Base-by-base conservation (phyloP, 2,329 filamentous ascomycete species). In the Cladosporium sp. region DNA sequence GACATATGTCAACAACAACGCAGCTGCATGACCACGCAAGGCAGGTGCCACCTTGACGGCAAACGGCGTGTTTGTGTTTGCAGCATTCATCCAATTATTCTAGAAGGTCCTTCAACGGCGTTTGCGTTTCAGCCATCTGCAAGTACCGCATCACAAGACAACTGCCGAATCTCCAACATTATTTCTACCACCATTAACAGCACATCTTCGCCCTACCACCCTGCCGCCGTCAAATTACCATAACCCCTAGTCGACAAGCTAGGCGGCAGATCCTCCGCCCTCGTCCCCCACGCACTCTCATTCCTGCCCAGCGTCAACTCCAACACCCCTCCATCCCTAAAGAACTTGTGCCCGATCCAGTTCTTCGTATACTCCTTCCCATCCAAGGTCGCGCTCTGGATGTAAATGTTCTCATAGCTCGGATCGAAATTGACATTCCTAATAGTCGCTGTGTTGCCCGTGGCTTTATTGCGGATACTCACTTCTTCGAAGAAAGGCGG, bases 331-430 rank as follows among this genome's bases (percentile, higher is more conserved):
- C 76, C 76, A n/a, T 75, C 57, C 35, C 73, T 65, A 58, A 78
- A 78, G 61, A 78, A 78, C 45, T 68, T 66, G 65, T 79, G 76
- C 4, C 67, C 67, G 51, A 78, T 73, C 75, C 75, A 78, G 56
- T 74, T 78, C 66, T 69, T 75, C 1, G 68, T 74, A 50, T 76
- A 78, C 7, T 66, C 58, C 62, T 71, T 55, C 0, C 75, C 76
- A 62, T 78, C 69, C 42, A 78, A 57, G 51, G 62, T 77, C 9
- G 73, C 76, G 19, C 65, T 74, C 61, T 79, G 76, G 4, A 78
- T 72, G 54, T 75, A 78, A 3, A 78, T 73, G 28, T 71, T 73
- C 60, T 73, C 62, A 56, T 77, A 76, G 4, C 53, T 64, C 5
- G 67, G 60, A 60, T 78, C 75, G 57, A 77, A 78, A 45, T 76